phyloP scores from a whole-genome alignment of 73 alveolate species.

The Paramecium caudatum region DNA sequence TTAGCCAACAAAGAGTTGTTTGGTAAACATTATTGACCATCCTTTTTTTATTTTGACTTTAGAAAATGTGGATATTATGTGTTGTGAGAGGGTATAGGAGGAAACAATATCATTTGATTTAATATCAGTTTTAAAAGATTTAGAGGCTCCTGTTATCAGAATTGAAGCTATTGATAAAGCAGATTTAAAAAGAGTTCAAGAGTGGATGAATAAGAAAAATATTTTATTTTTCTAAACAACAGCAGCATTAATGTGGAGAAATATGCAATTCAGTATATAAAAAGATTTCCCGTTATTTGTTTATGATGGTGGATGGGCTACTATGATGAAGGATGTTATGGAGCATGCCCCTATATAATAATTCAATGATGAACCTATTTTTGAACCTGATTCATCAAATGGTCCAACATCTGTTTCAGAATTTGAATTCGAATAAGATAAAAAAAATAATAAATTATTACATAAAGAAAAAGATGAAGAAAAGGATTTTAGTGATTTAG shows the following conservation, averaged over 20 bases:
- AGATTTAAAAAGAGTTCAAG: conserved; percentile 86
- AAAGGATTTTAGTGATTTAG: conserved; percentile 42
- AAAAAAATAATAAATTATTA: conserved; percentile 8
- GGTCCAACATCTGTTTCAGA: conserved; percentile 62
- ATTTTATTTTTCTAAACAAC: conserved; percentile 91
- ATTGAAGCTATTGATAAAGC: conserved; percentile 93
- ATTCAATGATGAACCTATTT: not conserved
- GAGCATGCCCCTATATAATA: conserved; percentile 67
- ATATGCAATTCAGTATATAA: conserved; percentile 46
- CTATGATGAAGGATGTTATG: conserved; percentile 64
- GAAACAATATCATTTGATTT: conserved; percentile 81
- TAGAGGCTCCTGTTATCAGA: conserved; percentile 87
- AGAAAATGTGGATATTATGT: conserved; percentile 91
- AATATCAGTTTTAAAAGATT: conserved; percentile 93
- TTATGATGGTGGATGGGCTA: conserved; percentile 66
- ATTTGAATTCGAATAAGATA: conserved; percentile 36
- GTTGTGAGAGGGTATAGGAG: conserved; percentile 94
- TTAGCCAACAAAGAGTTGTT: conserved; percentile 92
- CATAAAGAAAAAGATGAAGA: not conserved
- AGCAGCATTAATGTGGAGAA: conserved; percentile 89
- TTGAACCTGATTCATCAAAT: conserved; percentile 47
- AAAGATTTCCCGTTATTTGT: conserved; percentile 56
- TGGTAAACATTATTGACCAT: conserved; percentile 89
- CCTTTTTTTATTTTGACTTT: conserved; percentile 96
- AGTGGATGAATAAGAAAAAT: conserved; percentile 91